Conservation (phyloP, 345 rosid genomes). For the Pelargonium nanum region DNA sequence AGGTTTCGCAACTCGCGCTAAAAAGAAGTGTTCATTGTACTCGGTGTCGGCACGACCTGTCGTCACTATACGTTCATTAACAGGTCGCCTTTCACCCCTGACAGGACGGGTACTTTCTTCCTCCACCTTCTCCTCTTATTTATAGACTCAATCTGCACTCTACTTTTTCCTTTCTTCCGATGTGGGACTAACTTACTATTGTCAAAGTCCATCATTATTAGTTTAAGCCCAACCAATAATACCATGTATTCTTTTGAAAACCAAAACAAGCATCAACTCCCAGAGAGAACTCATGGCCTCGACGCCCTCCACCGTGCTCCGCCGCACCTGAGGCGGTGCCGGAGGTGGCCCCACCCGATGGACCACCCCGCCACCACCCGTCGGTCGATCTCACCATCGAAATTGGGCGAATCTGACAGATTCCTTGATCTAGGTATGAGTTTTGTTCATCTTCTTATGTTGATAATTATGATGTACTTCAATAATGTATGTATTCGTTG, state of each 20-base stretch:
- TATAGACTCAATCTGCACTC: not conserved
- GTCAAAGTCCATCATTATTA: too few relatives aligned
- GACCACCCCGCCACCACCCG: slow-evolving; percentile 58
- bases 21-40: slow-evolving; percentile 20
- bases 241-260: too few relatives aligned
- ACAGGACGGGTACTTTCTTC: slow-evolving; percentile 29
- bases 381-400: slow-evolving; percentile 93
- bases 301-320: slow-evolving; percentile 41
- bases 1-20: slow-evolving; percentile 42
- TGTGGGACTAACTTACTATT: slow-evolving; percentile 17
- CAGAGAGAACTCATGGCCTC: slow-evolving; percentile 4
- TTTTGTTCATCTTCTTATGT: not conserved
- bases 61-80: slow-evolving; percentile 75
- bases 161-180: not conserved
- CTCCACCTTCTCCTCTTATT: fast-evolving
- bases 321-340: slow-evolving; percentile 8
- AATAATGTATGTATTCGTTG: not conserved
- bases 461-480: not conserved
- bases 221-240: too few relatives aligned
- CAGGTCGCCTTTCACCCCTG: slow-evolving; percentile 70
- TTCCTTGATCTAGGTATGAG: not conserved
- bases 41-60: slow-evolving; percentile 77
- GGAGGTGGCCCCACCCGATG: slow-evolving; percentile 67
- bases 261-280: too few relatives aligned
- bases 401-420: slow-evolving; percentile 7